phyloP scores from a whole-genome alignment of 169 alveolate species.

The Plasmodium ovale region DNA sequence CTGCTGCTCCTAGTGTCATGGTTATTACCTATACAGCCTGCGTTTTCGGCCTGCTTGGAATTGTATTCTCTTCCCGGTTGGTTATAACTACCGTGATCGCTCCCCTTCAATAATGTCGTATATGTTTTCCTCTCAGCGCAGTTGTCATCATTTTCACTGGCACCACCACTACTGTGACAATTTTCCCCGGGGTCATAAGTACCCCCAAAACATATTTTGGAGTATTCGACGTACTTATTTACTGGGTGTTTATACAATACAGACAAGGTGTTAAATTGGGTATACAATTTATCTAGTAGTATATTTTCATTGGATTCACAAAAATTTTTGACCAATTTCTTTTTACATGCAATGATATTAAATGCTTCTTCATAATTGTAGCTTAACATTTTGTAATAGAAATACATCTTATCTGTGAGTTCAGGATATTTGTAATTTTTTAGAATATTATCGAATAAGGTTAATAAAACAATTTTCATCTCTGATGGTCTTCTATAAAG shows the following conservation, averaged over 20 bases:
- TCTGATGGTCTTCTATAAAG: conserved; percentile 97
- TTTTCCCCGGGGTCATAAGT: conserved; percentile 67
- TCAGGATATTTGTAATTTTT: conserved; percentile 69
- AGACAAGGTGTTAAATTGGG: conserved; percentile 71
- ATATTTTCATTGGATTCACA: conserved; percentile 75
- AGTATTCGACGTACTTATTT: conserved; percentile 43
- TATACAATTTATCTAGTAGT: conserved; percentile 64
- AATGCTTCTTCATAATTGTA: conserved; percentile 78
- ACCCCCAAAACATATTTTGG: conserved; percentile 69
- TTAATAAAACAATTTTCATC: conserved; percentile 88
- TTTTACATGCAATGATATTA: conserved; percentile 68
- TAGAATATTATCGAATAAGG: conserved; percentile 86
- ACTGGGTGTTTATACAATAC: conserved; percentile 66
- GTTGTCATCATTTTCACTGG: neutral
- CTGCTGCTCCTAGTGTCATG: neutral
- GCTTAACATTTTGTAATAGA: conserved; percentile 58
- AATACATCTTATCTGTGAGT: conserved; percentile 73
- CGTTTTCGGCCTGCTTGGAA: conserved; percentile 1
- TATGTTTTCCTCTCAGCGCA: neutral
- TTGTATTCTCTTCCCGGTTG: conserved; percentile 6
- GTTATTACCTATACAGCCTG: neutral
- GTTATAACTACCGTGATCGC: neutral
- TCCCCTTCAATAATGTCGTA: neutral
- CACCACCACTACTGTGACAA: neutral
- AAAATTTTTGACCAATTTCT: conserved; percentile 69